Evolutionary conservation across 139 green algal species (phyloP).

Genomic region (Chlorella sorokiniana): DNA sequence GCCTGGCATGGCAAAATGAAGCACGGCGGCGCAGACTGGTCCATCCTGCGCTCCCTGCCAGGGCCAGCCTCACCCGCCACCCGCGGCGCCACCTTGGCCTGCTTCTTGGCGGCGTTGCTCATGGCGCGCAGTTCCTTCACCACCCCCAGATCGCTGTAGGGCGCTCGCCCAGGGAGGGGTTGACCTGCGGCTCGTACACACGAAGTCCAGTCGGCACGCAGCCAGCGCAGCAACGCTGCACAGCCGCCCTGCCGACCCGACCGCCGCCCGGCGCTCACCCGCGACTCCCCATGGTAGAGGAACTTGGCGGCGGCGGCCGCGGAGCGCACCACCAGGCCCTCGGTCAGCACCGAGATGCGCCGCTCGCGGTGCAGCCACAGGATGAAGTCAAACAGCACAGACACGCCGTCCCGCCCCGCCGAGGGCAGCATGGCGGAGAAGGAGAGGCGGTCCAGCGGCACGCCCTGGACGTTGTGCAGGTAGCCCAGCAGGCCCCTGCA

Average conservation of each 20-base stretch:
- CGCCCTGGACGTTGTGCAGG: constrained; percentile 38
- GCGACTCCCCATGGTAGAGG: constrained; percentile 55
- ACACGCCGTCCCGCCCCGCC: constrained; percentile 30
- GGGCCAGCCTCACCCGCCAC: neutral
- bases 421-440: constrained; percentile 47
- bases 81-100: constrained; percentile 17
- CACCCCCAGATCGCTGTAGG: constrained; percentile 61
- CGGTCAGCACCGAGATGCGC: constrained; percentile 33
- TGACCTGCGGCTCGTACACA: neutral
- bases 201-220: neutral
- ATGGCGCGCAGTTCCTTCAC: constrained; percentile 61
- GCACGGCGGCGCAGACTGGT: neutral
- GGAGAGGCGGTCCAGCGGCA: constrained; percentile 49
- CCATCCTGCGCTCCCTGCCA: neutral
- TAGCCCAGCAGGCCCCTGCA: constrained; percentile 61
- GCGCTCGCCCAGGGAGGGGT: constrained; percentile 45
- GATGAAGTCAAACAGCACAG: constrained; percentile 59
- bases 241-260: neutral
- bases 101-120: constrained; percentile 33
- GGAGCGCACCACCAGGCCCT: constrained; percentile 40
- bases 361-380: constrained; percentile 57
- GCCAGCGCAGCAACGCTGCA: neutral
- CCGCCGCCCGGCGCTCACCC: constrained; percentile 1
- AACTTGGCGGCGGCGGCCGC: constrained; percentile 52
- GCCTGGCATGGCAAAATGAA: neutral